These are phyloP conservation scores for Cryptococcus floricola DNA, from an alignment of 1,284 basidiomycete genomes.

Conservation along the genomic window DNA sequence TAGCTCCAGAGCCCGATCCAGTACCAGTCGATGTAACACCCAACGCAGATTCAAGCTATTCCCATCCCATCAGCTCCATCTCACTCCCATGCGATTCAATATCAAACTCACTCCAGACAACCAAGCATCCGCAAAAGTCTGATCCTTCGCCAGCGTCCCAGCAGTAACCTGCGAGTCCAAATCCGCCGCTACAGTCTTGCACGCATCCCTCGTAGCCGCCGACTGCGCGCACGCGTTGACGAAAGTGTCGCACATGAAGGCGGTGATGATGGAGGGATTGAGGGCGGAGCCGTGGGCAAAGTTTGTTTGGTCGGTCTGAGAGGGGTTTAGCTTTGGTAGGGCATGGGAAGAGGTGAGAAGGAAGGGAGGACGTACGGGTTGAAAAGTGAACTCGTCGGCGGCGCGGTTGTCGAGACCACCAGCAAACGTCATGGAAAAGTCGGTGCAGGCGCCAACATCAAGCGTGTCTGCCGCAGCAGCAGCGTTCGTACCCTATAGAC, in stretches of 20 bases:
- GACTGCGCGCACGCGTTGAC: slow-evolving; percentile 40
- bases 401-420: slow-evolving; percentile 58
- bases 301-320: slow-evolving; percentile 16
- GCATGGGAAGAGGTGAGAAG: no score
- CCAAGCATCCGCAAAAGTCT: slow-evolving; percentile 39
- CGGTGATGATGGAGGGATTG: slow-evolving; percentile 56
- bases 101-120: slow-evolving; percentile 20
- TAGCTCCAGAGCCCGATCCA: slow-evolving; percentile 6
- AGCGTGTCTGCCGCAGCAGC: slow-evolving; percentile 10
- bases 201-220: slow-evolving; percentile 20
- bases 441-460: slow-evolving; percentile 25
- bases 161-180: slow-evolving; percentile 22
- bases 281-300: slow-evolving; percentile 49
- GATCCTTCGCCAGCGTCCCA: slow-evolving; percentile 20
- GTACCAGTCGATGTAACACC: slow-evolving; percentile 23
- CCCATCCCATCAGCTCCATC: not conserved
- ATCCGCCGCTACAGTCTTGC: slow-evolving; percentile 24
- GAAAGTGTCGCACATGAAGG: slow-evolving; percentile 41
- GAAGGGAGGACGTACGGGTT: slow-evolving; percentile 1
- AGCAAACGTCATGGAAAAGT: slow-evolving; percentile 58
- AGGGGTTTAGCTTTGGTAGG: no score
- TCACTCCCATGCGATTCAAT: no score
- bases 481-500: no score
- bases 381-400: slow-evolving; percentile 52
- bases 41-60: slow-evolving; percentile 25